Evolutionary conservation across 2,329 filamentous ascomycete genomes (phyloP), one percentile per base, ranked within the genome.

Genomic region (Ambrosiella beaveri): DNA sequence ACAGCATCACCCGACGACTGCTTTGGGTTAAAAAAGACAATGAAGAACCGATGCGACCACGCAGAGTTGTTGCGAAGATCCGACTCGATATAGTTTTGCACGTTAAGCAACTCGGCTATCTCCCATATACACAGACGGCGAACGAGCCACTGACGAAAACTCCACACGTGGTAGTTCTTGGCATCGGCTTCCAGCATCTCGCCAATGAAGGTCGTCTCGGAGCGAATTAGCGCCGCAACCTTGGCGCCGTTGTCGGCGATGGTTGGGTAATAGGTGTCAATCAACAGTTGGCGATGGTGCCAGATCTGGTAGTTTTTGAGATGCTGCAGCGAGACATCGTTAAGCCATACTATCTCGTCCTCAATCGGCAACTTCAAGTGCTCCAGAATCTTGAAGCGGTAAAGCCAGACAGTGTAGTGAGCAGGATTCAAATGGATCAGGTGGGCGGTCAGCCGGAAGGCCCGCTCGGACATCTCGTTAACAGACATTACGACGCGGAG

Each of bases 221-320:
- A 79, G 3, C 74, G 68, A 9, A 79, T 80, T 56, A 88, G 76
- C 59, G 64, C 64, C 75, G 75, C 64, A 74, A 82, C 61, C 73
- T 78, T 69, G 73, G 75, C 68, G 71, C 70, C 64, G 68, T 75
- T 82, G 68, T 64, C 77, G 68, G 72, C 84, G 73, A 80, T 86
- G 71, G 79, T 70, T 63, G 75, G 70, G 65, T 75, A 75, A 64
- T 80, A 73, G 62, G 76, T 68, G 63, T 85, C 79, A 56, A 84
- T 73, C 38, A 85, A 73, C n/a, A 82, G 72, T 68, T 84, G 80
- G 35, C 81, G 77, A 65, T 84, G 81, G 68, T 85, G 81, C 87
- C 93, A 98, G 69, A 98, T 98, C 72, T 98, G 93, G 73, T 98
- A 98, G 73, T 97, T 98, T 71, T 98, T 98, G 66, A 94, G 82